These are phyloP conservation scores for Pseudocercospora macadamiae DNA, from an alignment of 2,329 filamentous ascomycete genomes.

Conservation along the genomic window DNA sequence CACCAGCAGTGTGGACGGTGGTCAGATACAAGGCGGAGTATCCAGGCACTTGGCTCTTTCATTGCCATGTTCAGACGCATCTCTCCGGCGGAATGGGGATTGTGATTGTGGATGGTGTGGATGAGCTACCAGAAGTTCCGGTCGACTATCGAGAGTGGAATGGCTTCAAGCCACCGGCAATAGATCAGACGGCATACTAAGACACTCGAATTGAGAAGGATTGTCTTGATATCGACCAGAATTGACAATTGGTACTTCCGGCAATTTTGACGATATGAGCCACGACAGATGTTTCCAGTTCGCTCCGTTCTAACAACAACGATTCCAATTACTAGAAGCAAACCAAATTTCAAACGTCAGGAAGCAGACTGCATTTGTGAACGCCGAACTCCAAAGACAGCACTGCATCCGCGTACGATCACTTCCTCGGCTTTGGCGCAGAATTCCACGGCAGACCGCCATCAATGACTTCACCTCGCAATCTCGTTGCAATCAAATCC, in stretches of 20 bases:
- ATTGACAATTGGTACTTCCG: too few relatives aligned
- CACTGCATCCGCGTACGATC: background rate
- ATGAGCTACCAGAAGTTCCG: constrained; percentile 41
- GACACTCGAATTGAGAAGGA: too few relatives aligned
- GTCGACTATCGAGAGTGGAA: constrained; percentile 28
- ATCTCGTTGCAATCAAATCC: background rate
- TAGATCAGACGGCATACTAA: background rate
- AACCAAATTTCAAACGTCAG: too few relatives aligned
- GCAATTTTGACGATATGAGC: too few relatives aligned
- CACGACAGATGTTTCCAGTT: too few relatives aligned
- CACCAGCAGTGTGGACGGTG: constrained; percentile 43
- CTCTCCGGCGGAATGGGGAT: constrained; percentile 53
- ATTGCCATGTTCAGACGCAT: constrained; percentile 56
- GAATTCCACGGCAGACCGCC: constrained; percentile 1
- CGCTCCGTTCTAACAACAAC: too few relatives aligned
- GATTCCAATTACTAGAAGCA: too few relatives aligned
- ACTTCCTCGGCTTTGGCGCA: constrained; percentile 1
- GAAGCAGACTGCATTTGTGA: too few relatives aligned
- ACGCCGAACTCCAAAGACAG: too few relatives aligned
- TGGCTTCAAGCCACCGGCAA: constrained; percentile 18
- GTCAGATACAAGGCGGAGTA: constrained; percentile 50
- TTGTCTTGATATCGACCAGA: too few relatives aligned
- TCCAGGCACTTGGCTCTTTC: constrained; percentile 52
- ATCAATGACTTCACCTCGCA: background rate
- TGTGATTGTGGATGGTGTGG: constrained; percentile 52